Evolutionary conservation across 2,329 filamentous ascomycete genomes (phyloP).

Genomic region (Polytolypa hystricis): DNA sequence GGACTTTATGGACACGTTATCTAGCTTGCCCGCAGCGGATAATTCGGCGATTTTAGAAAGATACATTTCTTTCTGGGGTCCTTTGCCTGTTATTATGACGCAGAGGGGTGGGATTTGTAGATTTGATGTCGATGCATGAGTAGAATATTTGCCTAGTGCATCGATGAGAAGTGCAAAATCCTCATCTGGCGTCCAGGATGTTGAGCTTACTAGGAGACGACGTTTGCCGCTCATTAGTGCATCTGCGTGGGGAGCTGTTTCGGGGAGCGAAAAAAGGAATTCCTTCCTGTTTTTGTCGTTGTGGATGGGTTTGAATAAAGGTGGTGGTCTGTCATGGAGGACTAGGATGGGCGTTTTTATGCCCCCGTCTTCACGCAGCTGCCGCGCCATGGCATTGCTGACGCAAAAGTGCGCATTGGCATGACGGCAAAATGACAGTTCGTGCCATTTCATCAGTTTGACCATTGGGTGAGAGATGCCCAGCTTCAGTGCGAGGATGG

Average conservation of each 20-base stretch:
- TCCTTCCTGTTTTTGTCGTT: slow-evolving; percentile 37
- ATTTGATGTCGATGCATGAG: slow-evolving; percentile 33
- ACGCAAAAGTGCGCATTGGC: slow-evolving; percentile 75
- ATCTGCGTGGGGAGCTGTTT: slow-evolving; percentile 50
- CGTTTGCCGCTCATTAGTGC: slow-evolving; percentile 49
- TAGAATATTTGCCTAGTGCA: slow-evolving; percentile 65
- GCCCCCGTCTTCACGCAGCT: slow-evolving; percentile 57
- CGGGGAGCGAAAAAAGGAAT: slow-evolving; percentile 56
- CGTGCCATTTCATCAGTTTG: slow-evolving; percentile 63
- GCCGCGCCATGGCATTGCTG: slow-evolving; percentile 72
- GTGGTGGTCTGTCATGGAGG: slow-evolving; percentile 76
- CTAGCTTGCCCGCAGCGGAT: slow-evolving; percentile 50
- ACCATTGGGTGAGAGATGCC: slow-evolving; percentile 62
- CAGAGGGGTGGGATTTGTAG: slow-evolving; percentile 54
- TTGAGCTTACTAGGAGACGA: slow-evolving; percentile 76
- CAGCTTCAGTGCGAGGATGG: slow-evolving; percentile 65
- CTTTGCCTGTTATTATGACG: slow-evolving; percentile 89
- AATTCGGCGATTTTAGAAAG: slow-evolving; percentile 53
- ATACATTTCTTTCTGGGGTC: slow-evolving; percentile 71
- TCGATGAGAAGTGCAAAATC: slow-evolving; percentile 83
- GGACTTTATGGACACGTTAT: slow-evolving; percentile 61
- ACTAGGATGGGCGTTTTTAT: slow-evolving; percentile 56
- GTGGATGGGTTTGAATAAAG: slow-evolving; percentile 64
- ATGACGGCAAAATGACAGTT: slow-evolving; percentile 56
- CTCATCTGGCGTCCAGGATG: slow-evolving; percentile 94